phyloP scores from a whole-genome alignment of 2,329 filamentous ascomycete species.

The Chlorencoelia australis region DNA sequence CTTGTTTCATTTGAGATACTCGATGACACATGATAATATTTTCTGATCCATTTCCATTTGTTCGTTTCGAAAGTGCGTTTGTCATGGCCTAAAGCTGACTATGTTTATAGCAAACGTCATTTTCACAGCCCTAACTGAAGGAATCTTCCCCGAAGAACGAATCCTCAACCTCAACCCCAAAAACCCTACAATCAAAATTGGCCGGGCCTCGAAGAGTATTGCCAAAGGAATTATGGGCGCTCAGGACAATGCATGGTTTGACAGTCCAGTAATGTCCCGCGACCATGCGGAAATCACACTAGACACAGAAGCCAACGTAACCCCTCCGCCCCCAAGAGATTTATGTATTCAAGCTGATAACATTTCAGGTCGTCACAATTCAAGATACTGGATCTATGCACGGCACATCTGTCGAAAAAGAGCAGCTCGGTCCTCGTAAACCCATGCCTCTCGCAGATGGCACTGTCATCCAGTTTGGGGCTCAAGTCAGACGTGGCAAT shows the following conservation, averaged over 20 bases:
- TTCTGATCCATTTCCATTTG: too few species aligned
- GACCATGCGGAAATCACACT: constrained; percentile 49
- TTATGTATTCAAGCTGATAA: constrained; percentile 13
- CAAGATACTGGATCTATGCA: constrained; percentile 50
- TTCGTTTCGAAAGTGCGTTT: too few species aligned
- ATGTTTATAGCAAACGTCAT: constrained; percentile 15
- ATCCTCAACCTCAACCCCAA: constrained; percentile 16
- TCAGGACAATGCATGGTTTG: constrained; percentile 53
- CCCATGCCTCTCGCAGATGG: constrained; percentile 26
- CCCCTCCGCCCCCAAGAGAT: constrained; percentile 9
- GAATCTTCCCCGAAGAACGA: constrained; percentile 16
- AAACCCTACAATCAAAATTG: constrained; percentile 24
- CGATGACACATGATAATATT: too few species aligned
- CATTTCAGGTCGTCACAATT: constrained; percentile 34
- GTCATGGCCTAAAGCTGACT: too few species aligned
- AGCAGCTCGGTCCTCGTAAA: constrained; percentile 28
- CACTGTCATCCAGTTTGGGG: constrained; percentile 36
- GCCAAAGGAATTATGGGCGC: constrained; percentile 35
- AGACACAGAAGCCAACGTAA: constrained; percentile 36
- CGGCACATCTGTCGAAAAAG: constrained; percentile 45
- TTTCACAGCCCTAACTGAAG: constrained; percentile 15
- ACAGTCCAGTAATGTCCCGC: constrained; percentile 63
- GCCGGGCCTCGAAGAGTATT: constrained; percentile 36
- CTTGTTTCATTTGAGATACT: too few species aligned
- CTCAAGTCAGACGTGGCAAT: constrained; percentile 37